Evolutionary conservation across 305 asterid genomes (phyloP).

Genomic region (Euphrasia arctica): DNA sequence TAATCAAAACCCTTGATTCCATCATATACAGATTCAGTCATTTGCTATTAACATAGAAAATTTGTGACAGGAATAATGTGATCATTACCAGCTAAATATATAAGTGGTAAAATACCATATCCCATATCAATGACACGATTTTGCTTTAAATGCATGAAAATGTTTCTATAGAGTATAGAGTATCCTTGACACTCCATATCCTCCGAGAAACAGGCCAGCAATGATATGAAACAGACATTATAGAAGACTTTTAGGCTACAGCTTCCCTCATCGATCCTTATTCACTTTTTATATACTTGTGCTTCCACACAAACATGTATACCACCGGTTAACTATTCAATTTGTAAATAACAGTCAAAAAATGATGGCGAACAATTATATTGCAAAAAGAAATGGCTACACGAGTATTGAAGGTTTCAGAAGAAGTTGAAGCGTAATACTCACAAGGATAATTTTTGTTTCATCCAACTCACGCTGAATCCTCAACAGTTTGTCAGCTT

Average conservation of each 20-base stretch:
- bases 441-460: slow-evolving; percentile 94
- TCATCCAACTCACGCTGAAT: slow-evolving; percentile 96
- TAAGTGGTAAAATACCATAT: too few species aligned
- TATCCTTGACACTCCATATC: too few species aligned
- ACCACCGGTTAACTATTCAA: too few species aligned
- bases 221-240: neutral
- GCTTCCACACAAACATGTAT: too few species aligned
- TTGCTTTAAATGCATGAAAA: too few species aligned
- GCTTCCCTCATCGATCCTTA: neutral
- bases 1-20: too few species aligned
- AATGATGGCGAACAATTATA: neutral
- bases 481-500: slow-evolving; percentile 90
- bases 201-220: neutral
- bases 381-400: neutral
- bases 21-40: too few species aligned
- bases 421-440: slow-evolving; percentile 28
- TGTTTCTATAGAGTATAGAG: too few species aligned
- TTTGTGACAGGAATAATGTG: too few species aligned
- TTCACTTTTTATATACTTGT: neutral
- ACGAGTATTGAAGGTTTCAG: neutral
- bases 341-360: neutral
- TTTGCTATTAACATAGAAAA: too few species aligned
- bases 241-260: neutral
- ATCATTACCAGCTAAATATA: too few species aligned
- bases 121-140: too few species aligned